Evolutionary conservation across 2,329 filamentous ascomycete genomes (phyloP).

Genomic region (Fusarium piperis): DNA sequence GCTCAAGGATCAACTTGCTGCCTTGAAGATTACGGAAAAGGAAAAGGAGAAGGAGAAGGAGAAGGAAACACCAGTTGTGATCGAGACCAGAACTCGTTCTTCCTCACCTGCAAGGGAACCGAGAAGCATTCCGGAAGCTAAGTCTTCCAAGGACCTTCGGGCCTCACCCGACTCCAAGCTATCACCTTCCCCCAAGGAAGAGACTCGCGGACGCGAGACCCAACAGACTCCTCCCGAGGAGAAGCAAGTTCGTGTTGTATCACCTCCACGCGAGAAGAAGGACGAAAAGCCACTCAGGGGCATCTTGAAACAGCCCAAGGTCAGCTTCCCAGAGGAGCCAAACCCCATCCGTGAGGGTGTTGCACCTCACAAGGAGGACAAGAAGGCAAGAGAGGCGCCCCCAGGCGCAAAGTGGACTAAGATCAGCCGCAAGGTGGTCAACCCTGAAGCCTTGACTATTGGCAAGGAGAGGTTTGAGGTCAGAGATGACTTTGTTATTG

Average conservation of each 20-base stretch:
- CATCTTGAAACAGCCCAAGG: conserved; percentile 84
- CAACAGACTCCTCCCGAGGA: conserved; percentile 49
- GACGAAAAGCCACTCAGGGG: conserved; percentile 79
- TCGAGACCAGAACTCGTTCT: conserved; percentile 39
- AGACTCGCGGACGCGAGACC: conserved; percentile 55
- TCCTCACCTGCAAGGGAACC: conserved; percentile 30
- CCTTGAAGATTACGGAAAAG: conserved; percentile 46
- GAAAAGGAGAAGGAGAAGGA: conserved; percentile 36
- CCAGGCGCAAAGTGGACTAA: conserved; percentile 91
- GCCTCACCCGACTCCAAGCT: conserved; percentile 24
- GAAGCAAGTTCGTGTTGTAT: conserved; percentile 73
- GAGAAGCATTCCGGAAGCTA: conserved; percentile 19
- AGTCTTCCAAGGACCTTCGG: conserved; percentile 22
- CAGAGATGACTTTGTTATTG: conserved; percentile 92
- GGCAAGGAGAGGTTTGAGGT: conserved; percentile 94
- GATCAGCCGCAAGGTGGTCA: conserved; percentile 87
- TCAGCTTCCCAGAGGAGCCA: conserved; percentile 86
- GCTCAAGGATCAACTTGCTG: conserved; percentile 61
- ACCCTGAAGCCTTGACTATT: conserved; percentile 84
- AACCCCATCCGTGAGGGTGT: conserved; percentile 89
- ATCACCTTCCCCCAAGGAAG: conserved; percentile 38
- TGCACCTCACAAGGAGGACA: conserved; percentile 89
- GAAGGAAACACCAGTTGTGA: conserved; percentile 30
- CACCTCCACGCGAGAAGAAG: conserved; percentile 71
- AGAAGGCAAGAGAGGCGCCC: conserved; percentile 75